Conservation (phyloP, 2,329 filamentous ascomycete species). For the Cladorrhinum sp. region DNA sequence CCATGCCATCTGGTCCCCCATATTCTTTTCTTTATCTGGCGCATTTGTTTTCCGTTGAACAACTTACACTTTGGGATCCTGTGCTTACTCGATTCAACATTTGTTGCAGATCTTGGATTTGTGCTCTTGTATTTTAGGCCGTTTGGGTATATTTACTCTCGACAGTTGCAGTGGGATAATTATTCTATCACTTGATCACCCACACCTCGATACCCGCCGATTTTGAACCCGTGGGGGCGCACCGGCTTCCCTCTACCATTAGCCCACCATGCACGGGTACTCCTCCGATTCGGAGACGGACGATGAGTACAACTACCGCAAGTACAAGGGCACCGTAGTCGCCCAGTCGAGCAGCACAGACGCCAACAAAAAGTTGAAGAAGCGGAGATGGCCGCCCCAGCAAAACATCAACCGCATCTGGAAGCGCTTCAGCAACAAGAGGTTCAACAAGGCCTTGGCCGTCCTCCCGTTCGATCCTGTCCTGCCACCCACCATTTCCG, state of each 20-base stretch:
- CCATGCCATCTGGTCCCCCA: neutral
- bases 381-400: constrained; percentile 59
- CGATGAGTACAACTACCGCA: constrained; percentile 29
- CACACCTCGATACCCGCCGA: neutral
- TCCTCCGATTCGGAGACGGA: constrained; percentile 31
- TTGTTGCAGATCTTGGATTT: neutral
- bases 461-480: constrained; percentile 64
- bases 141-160: neutral
- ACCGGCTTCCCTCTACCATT: neutral
- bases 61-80: neutral
- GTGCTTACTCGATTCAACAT: neutral
- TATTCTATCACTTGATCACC: neutral
- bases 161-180: no score
- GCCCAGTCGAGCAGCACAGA: constrained; percentile 21
- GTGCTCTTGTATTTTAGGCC: neutral
- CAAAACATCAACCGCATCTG: constrained; percentile 66
- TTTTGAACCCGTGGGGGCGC: neutral
- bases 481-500: constrained; percentile 46
- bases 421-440: constrained; percentile 57
- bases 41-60: neutral
- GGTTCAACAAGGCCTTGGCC: constrained; percentile 63
- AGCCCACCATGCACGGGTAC: constrained; percentile 30
- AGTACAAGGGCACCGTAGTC: constrained; percentile 24
- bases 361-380: constrained; percentile 54
- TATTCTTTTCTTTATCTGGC: neutral